Evolutionary conservation across 352 stramenopile genomes (phyloP).

Genomic region (Globisporangium nagaii): DNA sequence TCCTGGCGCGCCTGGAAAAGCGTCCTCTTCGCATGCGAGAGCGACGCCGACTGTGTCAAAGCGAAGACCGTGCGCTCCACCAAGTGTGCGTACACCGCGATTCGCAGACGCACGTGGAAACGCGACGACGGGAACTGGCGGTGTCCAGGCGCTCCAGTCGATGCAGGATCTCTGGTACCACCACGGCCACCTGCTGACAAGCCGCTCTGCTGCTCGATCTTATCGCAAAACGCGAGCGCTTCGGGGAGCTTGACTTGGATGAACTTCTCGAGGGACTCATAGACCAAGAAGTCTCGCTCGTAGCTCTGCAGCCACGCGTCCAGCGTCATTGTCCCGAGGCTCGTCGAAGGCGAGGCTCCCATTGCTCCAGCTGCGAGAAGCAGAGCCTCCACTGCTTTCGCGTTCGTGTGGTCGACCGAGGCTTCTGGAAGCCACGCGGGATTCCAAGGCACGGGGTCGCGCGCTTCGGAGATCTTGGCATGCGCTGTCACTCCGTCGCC

Average conservation of each 20-base stretch:
- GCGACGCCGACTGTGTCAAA: slow-evolving; percentile 22
- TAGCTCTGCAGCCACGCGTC: slow-evolving; percentile 40
- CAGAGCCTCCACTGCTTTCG: slow-evolving; percentile 4
- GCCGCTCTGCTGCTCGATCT: slow-evolving; percentile 24
- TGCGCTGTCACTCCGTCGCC: not conserved
- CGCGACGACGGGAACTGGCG: slow-evolving; percentile 9
- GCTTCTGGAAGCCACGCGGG: slow-evolving; percentile 18
- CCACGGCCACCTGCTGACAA: not conserved
- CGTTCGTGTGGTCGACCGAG: not conserved
- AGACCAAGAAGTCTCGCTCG: slow-evolving; percentile 36
- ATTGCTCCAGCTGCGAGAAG: slow-evolving; percentile 1
- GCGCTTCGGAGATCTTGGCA: not conserved
- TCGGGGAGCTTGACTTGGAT: slow-evolving; percentile 43
- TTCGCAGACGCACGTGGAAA: slow-evolving; percentile 33
- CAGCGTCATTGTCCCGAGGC: slow-evolving; percentile 19
- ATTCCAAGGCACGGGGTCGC: slow-evolving; percentile 23
- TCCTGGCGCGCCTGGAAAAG: slow-evolving; percentile 33
- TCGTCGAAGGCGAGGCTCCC: not conserved
- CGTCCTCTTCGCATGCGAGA: slow-evolving; percentile 20
- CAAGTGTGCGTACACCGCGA: slow-evolving; percentile 40
- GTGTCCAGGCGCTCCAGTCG: not conserved
- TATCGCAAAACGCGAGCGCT: slow-evolving; percentile 35
- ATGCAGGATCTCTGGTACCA: not conserved
- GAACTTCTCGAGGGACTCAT: slow-evolving; percentile 46
- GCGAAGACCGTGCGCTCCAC: slow-evolving; percentile 33